Conservation (phyloP, 805 yeast species). For the Candida dajiaensis region DNA sequence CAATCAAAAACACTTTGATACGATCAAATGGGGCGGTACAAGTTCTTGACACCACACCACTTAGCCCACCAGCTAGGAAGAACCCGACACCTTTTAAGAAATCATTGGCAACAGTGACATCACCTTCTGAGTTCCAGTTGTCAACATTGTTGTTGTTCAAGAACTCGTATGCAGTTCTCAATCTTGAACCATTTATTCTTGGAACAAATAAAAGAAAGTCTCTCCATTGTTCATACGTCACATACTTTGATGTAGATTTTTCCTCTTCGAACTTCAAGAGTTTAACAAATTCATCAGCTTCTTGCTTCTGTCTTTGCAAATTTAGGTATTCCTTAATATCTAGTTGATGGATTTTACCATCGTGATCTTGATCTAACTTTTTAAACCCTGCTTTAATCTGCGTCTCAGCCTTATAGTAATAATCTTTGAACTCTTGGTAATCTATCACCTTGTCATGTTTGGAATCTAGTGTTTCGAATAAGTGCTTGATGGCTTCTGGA, state of each 20-base stretch:
- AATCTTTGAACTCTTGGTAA: slow-evolving; percentile 59
- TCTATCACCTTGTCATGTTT: slow-evolving; percentile 53
- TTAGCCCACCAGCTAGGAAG: slow-evolving; percentile 90
- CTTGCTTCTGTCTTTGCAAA: slow-evolving; percentile 40
- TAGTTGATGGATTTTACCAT: slow-evolving; percentile 58
- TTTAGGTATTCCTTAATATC: slow-evolving; percentile 66
- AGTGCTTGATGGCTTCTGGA: slow-evolving; percentile 48
- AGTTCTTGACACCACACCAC: slow-evolving; percentile 94
- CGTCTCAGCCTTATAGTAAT: slow-evolving; percentile 59
- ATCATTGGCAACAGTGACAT: slow-evolving; percentile 77
- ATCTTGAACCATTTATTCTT: slow-evolving; percentile 66
- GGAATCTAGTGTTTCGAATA: slow-evolving; percentile 55
- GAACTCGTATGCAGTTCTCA: slow-evolving; percentile 73
- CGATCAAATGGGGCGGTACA: slow-evolving; percentile 97
- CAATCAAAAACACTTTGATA: slow-evolving; percentile 87
- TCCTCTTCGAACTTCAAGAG: slow-evolving; percentile 15
- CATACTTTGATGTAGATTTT: slow-evolving; percentile 43
- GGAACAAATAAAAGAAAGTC: slow-evolving; percentile 82
- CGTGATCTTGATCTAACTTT: slow-evolving; percentile 63
- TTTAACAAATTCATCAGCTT: slow-evolving; percentile 52
- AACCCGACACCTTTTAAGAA: slow-evolving; percentile 81
- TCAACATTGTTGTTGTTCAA: slow-evolving; percentile 72
- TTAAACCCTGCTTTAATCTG: slow-evolving; percentile 67
- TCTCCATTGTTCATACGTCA: slow-evolving; percentile 83
- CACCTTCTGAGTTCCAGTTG: slow-evolving; percentile 87